Percentiles rank a stretch among this genome's conserved stretches.
Conservation (phyloP, 352 stramenopile species). For the Phytophthora sojae region DNA sequence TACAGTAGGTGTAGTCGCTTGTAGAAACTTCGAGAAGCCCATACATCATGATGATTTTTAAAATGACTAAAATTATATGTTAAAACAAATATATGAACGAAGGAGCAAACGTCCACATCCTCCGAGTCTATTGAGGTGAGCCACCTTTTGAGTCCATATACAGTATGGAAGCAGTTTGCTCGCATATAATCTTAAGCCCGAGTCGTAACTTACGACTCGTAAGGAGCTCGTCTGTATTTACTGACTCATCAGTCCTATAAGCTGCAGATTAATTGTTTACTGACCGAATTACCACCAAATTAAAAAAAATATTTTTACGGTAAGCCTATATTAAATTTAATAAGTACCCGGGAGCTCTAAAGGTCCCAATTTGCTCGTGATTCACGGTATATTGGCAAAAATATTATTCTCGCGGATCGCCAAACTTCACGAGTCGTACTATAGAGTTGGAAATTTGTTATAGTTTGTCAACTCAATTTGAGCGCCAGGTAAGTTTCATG, state of each 20-base stretch:
- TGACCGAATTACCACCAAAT: slow-evolving; percentile 1
- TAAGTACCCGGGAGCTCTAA: background rate
- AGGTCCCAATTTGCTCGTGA: background rate
- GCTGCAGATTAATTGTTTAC: slow-evolving; percentile 1
- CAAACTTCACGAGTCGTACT: too few relatives aligned
- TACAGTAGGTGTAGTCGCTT: background rate
- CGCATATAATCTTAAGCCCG: background rate
- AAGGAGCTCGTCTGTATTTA: too few relatives aligned
- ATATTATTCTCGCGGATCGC: too few relatives aligned
- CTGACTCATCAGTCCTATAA: background rate
- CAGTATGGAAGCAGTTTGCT: too few relatives aligned
- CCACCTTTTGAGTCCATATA: too few relatives aligned
- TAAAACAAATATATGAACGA: background rate
- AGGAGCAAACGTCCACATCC: background rate
- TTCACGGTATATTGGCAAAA: too few relatives aligned
- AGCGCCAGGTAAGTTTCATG: background rate
- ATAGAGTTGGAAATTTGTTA: too few relatives aligned
- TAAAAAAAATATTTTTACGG: background rate
- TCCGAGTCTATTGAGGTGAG: too few relatives aligned
- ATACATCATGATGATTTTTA: background rate
- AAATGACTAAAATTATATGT: too few relatives aligned
- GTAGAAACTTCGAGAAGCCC: slow-evolving; percentile 9
- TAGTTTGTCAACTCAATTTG: too few relatives aligned
- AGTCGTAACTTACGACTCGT: background rate
- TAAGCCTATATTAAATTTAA: too few relatives aligned